Conservation (phyloP, 257 asterid genomes). For the Leptodermis oblonga region DNA sequence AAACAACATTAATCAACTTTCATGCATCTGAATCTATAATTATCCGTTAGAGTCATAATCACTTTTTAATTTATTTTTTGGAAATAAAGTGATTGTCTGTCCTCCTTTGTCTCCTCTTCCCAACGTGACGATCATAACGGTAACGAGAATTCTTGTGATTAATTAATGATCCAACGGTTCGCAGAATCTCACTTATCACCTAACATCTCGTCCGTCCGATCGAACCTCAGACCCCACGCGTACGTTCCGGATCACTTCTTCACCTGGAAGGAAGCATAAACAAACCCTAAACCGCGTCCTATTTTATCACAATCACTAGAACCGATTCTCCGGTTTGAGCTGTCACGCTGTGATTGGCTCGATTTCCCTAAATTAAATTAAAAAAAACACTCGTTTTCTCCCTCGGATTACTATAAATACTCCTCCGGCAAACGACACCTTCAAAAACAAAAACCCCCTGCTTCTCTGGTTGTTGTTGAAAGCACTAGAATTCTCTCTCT, state of each 20-base stretch:
- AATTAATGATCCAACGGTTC: constrained; percentile 20
- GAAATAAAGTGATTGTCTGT: background rate
- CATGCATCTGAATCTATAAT: constrained; percentile 7
- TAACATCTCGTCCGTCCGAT: constrained; percentile 3
- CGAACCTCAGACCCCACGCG: constrained; percentile 7
- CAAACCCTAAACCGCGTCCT: constrained; percentile 11
- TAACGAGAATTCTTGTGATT: constrained; percentile 21
- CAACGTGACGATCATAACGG: constrained; percentile 39
- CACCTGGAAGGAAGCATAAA: background rate
- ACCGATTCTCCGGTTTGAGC: constrained; percentile 11
- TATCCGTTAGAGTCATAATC: constrained; percentile 18
- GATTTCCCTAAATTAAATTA: background rate
- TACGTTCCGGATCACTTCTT: constrained; percentile 14
- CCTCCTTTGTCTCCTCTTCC: background rate
- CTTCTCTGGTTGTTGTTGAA: background rate
- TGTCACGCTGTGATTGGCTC: constrained; percentile 25
- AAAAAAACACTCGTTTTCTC: background rate
- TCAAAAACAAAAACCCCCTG: background rate
- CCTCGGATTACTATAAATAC: constrained; percentile 11
- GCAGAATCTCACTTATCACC: constrained; percentile 4
- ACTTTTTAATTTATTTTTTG: background rate
- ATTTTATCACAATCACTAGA: background rate
- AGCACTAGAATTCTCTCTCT: background rate
- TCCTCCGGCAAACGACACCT: background rate
- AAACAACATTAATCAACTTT: background rate